Evolutionary conservation across 768 basidiomycete species (phyloP).

Genomic region (Lactifluus hygrophoroides): DNA sequence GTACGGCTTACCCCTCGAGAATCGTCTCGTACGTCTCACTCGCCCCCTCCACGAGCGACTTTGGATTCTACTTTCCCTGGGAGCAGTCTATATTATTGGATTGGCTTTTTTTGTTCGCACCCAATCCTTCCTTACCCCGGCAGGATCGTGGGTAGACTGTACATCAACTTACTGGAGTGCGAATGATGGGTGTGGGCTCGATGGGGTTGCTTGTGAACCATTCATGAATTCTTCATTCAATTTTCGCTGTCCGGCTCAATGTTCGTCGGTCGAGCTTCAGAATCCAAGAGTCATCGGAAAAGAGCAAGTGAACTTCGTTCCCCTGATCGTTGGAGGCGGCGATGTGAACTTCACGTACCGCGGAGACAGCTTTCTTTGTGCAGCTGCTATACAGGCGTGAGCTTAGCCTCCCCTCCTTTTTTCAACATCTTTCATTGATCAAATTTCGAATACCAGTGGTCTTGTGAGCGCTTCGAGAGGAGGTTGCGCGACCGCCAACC

Average conservation of each 20-base stretch:
- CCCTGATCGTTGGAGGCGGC: conserved; percentile 81
- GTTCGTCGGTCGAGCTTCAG: conserved; percentile 51
- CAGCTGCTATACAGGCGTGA: conserved; percentile 75
- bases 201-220: conserved; percentile 58
- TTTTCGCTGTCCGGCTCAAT: conserved; percentile 77
- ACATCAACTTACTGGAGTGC: conserved; percentile 63
- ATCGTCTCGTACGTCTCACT: conserved; percentile 42
- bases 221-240: conserved; percentile 54
- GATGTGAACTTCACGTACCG: conserved; percentile 65
- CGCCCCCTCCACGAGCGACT: conserved; percentile 38
- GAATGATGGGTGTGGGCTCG: conserved; percentile 64
- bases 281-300: conserved; percentile 70
- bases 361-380: conserved; percentile 79
- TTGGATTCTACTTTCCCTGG: conserved; percentile 49
- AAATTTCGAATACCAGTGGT: conserved; percentile 38
- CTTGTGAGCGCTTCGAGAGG: conserved; percentile 54
- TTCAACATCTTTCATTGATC: background rate
- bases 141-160: conserved; percentile 56
- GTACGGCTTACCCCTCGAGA: conserved; percentile 38
- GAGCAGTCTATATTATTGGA: conserved; percentile 55
- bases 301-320: conserved; percentile 53
- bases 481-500: conserved; percentile 65
- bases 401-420: conserved; percentile 23
- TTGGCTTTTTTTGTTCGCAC: conserved; percentile 65
- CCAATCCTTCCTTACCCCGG: conserved; percentile 62